Base-by-base conservation (phyloP, 2,329 filamentous ascomycete genomes). In the Corynespora cassiicola region DNA sequence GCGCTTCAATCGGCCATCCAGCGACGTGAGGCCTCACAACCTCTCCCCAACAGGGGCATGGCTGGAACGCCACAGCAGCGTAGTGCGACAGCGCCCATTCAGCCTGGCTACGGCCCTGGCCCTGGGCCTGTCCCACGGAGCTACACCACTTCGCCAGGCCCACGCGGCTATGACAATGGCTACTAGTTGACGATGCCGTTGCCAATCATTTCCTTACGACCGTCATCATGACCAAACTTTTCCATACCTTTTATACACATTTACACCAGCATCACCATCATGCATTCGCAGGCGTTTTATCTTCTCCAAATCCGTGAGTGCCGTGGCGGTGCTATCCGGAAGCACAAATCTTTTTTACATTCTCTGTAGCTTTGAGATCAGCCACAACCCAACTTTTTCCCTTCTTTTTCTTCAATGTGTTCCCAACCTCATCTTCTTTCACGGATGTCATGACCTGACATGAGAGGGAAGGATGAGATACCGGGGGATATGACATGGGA, bases 1-100 rank as follows among this genome's bases (percentile, higher is more conserved):
- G 45, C 55, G 2, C 44, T 67, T n/a, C 63, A 65, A 32, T 63
- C 63, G 2, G 60, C 63, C 9, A 67, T 65, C n/a, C 65, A 66
- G 42, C 57, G 63, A 15, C 60, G 65, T 6, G 65, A 67, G 23
- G 61, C 61, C 9, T 60, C 61, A 6, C 56, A 66, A 11, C 61
- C 65, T 8, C 32, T 63, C 1, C 60, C 57, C 2, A 59, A 59
- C 27, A 54, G 60, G 12, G 54, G 46, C 4, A 60, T 59, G 47
- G 55, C 45, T 15, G 47, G 46, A 9, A 54, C 54, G 1, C 56
- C 53, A 5, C 62, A 64, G 29, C 62, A 64, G 27, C 56, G 65
- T 3, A 68, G 64, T 36, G 63, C 54, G 6, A 68, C 64, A 6
- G 64, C 63, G 11, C 65, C 65, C 1, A 44, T 66, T 4, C 61